A percentile compares a stretch with the other conserved stretches of the same genome.
These are phyloP conservation scores for Phytophthora kernoviae DNA, from an alignment of 352 stramenopile genomes.

Conservation along the genomic window DNA sequence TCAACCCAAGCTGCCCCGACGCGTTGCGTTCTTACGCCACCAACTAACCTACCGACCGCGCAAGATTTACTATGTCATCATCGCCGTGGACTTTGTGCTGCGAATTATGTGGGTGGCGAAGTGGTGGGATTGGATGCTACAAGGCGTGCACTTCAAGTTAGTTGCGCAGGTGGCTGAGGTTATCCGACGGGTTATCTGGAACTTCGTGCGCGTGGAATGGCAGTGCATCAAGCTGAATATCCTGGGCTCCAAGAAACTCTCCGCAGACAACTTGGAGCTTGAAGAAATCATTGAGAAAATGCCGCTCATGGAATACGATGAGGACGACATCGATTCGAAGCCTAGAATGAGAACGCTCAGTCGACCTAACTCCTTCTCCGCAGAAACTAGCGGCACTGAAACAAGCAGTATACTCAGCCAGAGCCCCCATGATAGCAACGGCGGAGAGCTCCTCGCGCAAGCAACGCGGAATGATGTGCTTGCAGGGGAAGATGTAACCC, in stretches of 20 bases:
- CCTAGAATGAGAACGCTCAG: slow-evolving; percentile 20
- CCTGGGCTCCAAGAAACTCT: slow-evolving; percentile 61
- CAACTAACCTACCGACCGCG: slow-evolving; percentile 65
- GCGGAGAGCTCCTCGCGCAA: slow-evolving; percentile 16
- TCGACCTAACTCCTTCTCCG: slow-evolving; percentile 26
- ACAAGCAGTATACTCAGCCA: slow-evolving; percentile 28
- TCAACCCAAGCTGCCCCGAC: slow-evolving; percentile 58
- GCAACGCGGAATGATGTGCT: slow-evolving; percentile 9
- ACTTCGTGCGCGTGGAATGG: slow-evolving; percentile 93
- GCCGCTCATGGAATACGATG: slow-evolving; percentile 50
- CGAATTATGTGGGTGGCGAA: slow-evolving; percentile 95
- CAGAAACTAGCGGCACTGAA: slow-evolving; percentile 21
- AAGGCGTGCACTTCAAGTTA: slow-evolving; percentile 82
- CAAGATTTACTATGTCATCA: slow-evolving; percentile 92
- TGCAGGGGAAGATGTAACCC: neutral
- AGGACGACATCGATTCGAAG: slow-evolving; percentile 31
- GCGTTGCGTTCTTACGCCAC: slow-evolving; percentile 61
- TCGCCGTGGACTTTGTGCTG: slow-evolving; percentile 92
- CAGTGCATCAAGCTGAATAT: slow-evolving; percentile 88
- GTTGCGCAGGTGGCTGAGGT: slow-evolving; percentile 92
- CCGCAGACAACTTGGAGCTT: slow-evolving; percentile 48
- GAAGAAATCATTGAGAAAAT: slow-evolving; percentile 55
- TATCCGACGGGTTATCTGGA: slow-evolving; percentile 92
- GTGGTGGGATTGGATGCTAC: slow-evolving; percentile 82
- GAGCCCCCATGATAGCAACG: slow-evolving; percentile 10